Evolutionary conservation across 345 rosid genomes (phyloP), one percentile per base, ranked within the genome.

Genomic region (Brassica nigra): DNA sequence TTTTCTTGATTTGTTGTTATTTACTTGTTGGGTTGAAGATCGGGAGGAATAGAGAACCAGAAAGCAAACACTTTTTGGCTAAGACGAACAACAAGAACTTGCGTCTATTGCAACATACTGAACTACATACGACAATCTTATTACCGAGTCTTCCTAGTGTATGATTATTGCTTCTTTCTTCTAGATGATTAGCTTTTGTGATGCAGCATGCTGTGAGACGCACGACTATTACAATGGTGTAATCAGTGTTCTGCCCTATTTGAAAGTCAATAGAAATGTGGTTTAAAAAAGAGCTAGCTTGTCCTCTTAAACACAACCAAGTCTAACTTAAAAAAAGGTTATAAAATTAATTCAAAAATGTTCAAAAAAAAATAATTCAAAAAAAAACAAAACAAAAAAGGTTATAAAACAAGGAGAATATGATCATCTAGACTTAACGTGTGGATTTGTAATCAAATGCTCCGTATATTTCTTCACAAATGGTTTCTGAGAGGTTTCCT

Each of bases 401-500:
- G 47, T 65, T 15, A 1, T 65, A 34, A 62, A 65, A 65, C 49
- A 36, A 4, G 8, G 6, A 34, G 68, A 16, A 3, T 31, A 3
- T 3, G 18, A 18, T 18, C 39, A 14, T 18, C 52, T 61, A 1
- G 18, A 42, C 34, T 44, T 15, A 1, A 8, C 20, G 11, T 55
- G 31, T 55, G 31, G 14, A 10, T n/a, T 66, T 55, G 3, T 12
- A n/a, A 55, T 42, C 52, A 54, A 27, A 5, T 76, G 42, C 29
- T 66, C 16, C 0, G n/a, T 0, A 29, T 20, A 67, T 23, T 49
- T 61, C 2, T 47, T 70, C 36, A 47, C 58, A 27, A 16, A 64
- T 54, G 42, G 31, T 71, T 63, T 71, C 49, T 36, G 3, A 77
- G 66, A 70, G 20, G 18, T 77, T 70, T 70, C 37, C 55, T 18